phyloP scores from a whole-genome alignment of 345 rosid genomes.

The Salix koriyanagi region DNA sequence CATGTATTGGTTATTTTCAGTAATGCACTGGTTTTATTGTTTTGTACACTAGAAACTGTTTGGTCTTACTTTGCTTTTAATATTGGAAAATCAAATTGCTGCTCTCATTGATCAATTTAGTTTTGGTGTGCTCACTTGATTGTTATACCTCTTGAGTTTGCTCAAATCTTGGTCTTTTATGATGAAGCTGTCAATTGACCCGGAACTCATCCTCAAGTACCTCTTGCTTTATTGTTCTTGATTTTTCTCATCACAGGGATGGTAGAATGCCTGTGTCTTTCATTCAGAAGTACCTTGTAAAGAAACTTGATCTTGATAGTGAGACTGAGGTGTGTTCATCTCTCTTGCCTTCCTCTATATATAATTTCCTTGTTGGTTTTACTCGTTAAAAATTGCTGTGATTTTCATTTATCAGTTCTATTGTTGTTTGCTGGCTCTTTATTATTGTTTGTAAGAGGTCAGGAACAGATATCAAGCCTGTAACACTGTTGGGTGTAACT shows the following conservation, averaged over 20 bases:
- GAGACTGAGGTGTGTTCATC: conserved; percentile 64
- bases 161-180: not conserved
- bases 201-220: not conserved
- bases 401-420: not conserved
- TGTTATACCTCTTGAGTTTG: not conserved
- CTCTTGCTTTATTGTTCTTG: not conserved
- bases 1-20: not conserved
- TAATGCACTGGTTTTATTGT: not conserved
- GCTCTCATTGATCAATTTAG: not conserved
- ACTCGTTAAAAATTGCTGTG: not conserved
- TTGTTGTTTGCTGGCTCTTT: not conserved
- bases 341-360: not conserved
- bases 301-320: conserved; percentile 61
- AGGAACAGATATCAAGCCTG: not conserved
- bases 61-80: not conserved
- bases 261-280: conserved; percentile 67
- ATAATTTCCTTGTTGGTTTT: not conserved
- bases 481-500: not conserved
- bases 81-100: not conserved
- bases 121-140: not conserved
- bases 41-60: not conserved
- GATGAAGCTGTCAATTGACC: not conserved
- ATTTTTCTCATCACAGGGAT: conserved; percentile 49
- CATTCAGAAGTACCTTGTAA: conserved; percentile 76
- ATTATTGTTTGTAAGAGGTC: not conserved